Base-by-base conservation (phyloP, 768 basidiomycete species). In the Hypholoma fasciculare region DNA sequence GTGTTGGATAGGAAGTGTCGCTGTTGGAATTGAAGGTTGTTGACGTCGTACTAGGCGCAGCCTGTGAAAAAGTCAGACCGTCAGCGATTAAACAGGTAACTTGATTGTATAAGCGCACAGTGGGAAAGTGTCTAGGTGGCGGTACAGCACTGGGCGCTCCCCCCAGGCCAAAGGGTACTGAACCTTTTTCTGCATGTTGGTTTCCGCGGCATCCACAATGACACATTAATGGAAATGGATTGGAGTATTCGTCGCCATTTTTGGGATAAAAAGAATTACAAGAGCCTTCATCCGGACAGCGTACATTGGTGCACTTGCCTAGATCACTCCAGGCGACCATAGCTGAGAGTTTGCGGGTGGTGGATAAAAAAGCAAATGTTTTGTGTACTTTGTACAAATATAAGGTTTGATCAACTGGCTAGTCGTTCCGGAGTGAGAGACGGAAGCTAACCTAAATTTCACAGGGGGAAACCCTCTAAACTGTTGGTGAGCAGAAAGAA, bases 131-230 rank as follows among this genome's bases (percentile, higher is more conserved):
- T 47, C 13, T 6, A 8, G 23, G 27, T 7, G 27, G 27, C 23
- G 46, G 46, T 47, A 47, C 7, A 6, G 5, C 19, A n/a, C n/a
- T n/a, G 13, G 26, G 46, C 46, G 5, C 26, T 8, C 48, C n/a
- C 16, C 34, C 34, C 8, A 27, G n/a, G n/a, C n/a, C n/a, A n/a
- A n/a, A 13, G 34, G 39, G 19, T n/a, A 8, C 19, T 20, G 26
- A n/a, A 39, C 14, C 26, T 30, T 26, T 6, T 11, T 46, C 30
- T 37, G 27, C 5, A 19, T 56, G 54, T 34, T 56, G 54, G 30
- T 47, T 56, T 4, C 54, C 54, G 17, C 43, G 46, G 17, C 54
- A 56, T 3, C 54, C 54, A 56, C 54, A 56, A 38, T 48, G 7
- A 36, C 54, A 56, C 11, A 17, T 48, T n/a, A 36, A 7, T 23